A percentile compares a stretch with the other conserved stretches of the same genome.
phyloP scores from a whole-genome alignment of 139 green algal genomes.

The Chlorella vulgaris region DNA sequence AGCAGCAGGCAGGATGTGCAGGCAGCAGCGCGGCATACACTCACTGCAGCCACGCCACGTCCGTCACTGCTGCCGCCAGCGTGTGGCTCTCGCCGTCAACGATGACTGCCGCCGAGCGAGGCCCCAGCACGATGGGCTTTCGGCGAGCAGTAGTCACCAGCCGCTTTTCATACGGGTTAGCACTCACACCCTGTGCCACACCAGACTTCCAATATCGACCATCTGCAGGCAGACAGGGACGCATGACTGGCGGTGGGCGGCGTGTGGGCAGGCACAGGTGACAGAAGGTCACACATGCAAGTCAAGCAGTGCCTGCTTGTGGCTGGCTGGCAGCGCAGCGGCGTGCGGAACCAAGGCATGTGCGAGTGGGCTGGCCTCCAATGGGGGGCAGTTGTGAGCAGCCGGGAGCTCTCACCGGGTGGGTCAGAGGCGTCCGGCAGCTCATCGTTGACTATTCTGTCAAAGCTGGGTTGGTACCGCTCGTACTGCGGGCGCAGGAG shows the following conservation, averaged over 20 bases:
- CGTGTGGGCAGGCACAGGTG: background rate
- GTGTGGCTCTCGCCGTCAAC: slow-evolving; percentile 52
- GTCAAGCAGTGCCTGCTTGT: background rate
- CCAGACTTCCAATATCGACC: slow-evolving; percentile 50
- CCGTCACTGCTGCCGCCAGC: slow-evolving; percentile 32
- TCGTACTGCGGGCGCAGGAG: slow-evolving; percentile 32
- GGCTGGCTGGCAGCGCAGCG: background rate
- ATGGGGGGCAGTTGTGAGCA: no score
- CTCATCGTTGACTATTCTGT: slow-evolving; percentile 45
- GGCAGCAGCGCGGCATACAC: background rate
- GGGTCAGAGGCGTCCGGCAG: slow-evolving; percentile 43
- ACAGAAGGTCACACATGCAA: background rate
- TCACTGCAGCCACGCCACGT: slow-evolving; percentile 44
- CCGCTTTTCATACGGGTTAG: slow-evolving; percentile 43
- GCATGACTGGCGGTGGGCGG: background rate
- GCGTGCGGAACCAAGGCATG: no score
- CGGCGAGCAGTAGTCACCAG: slow-evolving; percentile 33
- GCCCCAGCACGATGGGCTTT: slow-evolving; percentile 47
- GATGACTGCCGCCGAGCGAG: slow-evolving; percentile 19
- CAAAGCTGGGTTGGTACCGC: slow-evolving; percentile 45
- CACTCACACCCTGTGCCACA: slow-evolving; percentile 42
- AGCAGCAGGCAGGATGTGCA: no score
- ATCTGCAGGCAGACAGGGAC: slow-evolving; percentile 5
- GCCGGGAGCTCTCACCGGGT: slow-evolving; percentile 5
- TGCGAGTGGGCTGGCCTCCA: no score